Evolutionary conservation across 2,329 filamentous ascomycete genomes (phyloP), one percentile per base, ranked within the genome.

Genomic region (Setomelanomma holmii): DNA sequence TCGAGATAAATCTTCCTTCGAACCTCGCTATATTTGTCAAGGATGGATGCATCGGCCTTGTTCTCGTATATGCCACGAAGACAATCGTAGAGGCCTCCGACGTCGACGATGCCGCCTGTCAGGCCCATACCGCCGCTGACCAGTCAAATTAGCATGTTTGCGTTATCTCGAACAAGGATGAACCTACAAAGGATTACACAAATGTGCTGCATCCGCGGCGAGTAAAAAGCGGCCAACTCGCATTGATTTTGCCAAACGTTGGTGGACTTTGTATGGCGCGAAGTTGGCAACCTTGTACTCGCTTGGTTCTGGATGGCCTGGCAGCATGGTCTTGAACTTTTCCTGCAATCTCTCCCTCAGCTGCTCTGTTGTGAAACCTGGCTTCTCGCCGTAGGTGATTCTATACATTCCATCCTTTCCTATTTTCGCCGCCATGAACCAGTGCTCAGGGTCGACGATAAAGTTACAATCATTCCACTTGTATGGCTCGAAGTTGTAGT

Each of bases 61-160:
- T 35, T 36, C 11, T 51, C 39, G 20, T 56, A 47, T 2, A 61
- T 56, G 1, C 47, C 57, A 1, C 39, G 58, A 1, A 86, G 75
- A 55, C 83, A 84, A 53, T 87, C 83, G 42, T 78, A 82, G 3
- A 87, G 75, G 0, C 81, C 80, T 6, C 82, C 83, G 2, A 84
- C 76, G 56, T 86, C 84, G 20, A 83, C 80, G 40, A 87, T 82
- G 0, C 84, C 84, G 5, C 84, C 83, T 0, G 83, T 85, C 41
- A 86, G 79, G 2, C 84, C 84, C 14, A 86, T 70, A 0, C 84
- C 84, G 30, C 84, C 84, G 71, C 56, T 60, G 81, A 80, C 0
- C 4, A 3, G 5, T 36, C 12, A n/a, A 17, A n/a, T 16, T 11
- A 45, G 21, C n/a, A 30, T 36, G 5, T 35, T 8, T 30, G 63